phyloP scores from a whole-genome alignment of 345 rosid genomes.

The Lepidium didymum region DNA sequence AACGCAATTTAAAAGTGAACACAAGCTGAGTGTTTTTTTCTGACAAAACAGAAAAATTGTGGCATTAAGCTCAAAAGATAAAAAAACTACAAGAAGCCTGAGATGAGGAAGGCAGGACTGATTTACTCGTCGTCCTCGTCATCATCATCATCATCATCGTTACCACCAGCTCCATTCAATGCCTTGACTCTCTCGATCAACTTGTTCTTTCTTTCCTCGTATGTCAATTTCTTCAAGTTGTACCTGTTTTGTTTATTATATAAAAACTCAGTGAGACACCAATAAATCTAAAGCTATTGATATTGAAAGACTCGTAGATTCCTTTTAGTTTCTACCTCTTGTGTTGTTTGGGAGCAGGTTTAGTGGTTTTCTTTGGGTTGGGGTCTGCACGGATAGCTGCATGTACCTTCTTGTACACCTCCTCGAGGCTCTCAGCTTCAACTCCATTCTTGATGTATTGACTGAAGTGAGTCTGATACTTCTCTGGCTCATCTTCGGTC shows the following conservation, averaged over 20 bases:
- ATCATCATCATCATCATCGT: constrained; percentile 57
- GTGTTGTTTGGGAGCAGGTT: constrained; percentile 47
- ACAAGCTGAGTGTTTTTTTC: constrained; percentile 4
- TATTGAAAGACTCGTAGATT: background rate
- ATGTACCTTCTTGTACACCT: constrained; percentile 60
- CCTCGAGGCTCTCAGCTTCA: constrained; percentile 52
- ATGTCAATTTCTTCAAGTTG: constrained; percentile 76
- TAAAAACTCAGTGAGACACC: background rate
- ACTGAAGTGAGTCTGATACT: constrained; percentile 60
- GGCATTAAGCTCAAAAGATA: constrained; percentile 7
- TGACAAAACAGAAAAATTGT: constrained; percentile 3
- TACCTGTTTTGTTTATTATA: constrained; percentile 39
- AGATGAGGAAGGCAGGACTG: background rate
- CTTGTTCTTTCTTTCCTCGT: constrained; percentile 67
- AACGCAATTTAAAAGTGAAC: background rate
- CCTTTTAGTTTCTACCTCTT: constrained; percentile 38
- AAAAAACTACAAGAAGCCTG: constrained; percentile 12
- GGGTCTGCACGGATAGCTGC: constrained; percentile 72
- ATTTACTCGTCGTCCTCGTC: constrained; percentile 29
- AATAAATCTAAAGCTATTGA: background rate
- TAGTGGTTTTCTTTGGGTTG: constrained; percentile 38
- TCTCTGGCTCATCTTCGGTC: constrained; percentile 68
- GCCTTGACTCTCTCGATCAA: constrained; percentile 64
- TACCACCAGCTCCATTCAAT: constrained; percentile 48
- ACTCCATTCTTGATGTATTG: constrained; percentile 47